A percentile compares a stretch with the other conserved stretches of the same genome.
phyloP scores from a whole-genome alignment of 176 grass and related monocot genomes.

The Musa troglodytarum region DNA sequence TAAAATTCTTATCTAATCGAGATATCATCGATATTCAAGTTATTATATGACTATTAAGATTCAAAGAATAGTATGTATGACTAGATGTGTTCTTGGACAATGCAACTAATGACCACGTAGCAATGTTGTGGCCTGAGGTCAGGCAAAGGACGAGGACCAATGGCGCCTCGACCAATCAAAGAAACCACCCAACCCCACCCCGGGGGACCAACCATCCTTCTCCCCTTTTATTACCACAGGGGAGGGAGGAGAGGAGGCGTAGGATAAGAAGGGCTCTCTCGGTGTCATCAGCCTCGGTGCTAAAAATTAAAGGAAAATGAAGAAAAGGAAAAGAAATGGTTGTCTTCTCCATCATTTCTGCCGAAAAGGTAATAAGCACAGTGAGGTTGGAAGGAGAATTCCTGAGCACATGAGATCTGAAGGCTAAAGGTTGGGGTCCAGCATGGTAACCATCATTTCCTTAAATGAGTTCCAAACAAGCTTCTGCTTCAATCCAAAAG shows the following conservation, averaged over 20 bases:
- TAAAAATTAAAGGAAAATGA: neutral
- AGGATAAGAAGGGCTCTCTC: too few relatives aligned
- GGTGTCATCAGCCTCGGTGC: too few relatives aligned
- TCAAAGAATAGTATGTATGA: neutral
- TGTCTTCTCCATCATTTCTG: too few relatives aligned
- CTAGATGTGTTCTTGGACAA: neutral
- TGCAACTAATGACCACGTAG: neutral
- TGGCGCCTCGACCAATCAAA: neutral
- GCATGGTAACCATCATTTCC: neutral
- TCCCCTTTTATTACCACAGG: neutral
- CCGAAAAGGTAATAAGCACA: too few relatives aligned
- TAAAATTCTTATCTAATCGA: too few relatives aligned
- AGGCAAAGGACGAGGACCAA: neutral
- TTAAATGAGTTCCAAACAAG: conserved; percentile 1
- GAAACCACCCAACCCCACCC: neutral
- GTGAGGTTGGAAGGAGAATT: too few relatives aligned
- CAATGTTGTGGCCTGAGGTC: neutral
- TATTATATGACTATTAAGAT: too few relatives aligned
- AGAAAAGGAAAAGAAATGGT: too few relatives aligned
- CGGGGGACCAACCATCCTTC: neutral
- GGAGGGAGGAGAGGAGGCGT: too few relatives aligned
- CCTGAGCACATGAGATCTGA: neutral
- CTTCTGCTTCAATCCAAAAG: neutral
- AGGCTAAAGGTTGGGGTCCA: neutral
- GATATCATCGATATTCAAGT: too few relatives aligned